These are phyloP conservation scores for Coemansia guatemalensis DNA, from an alignment of 192 early-diverging fungal species.

Conservation along the genomic window DNA sequence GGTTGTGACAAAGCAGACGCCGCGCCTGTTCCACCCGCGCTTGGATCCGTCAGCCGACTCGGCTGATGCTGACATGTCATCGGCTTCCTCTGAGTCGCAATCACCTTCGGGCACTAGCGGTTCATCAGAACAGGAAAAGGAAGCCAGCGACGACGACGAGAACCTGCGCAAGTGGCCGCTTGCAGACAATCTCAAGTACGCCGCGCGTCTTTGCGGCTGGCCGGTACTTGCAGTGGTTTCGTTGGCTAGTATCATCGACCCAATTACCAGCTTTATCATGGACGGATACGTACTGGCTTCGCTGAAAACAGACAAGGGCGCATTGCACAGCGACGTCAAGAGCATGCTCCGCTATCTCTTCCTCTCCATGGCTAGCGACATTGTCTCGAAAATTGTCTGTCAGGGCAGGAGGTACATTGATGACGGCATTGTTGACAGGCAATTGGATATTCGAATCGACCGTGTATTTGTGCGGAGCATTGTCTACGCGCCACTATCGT, in stretches of 20 bases:
- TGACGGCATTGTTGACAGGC: constrained; percentile 1
- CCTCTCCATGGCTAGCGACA: constrained; percentile 19
- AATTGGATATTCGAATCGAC: constrained; percentile 19
- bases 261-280: constrained; percentile 20
- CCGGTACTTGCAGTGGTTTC: constrained; percentile 12
- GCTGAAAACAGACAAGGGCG: constrained; percentile 14
- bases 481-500: constrained; percentile 34
- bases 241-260: constrained; percentile 20
- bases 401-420: constrained; percentile 7
- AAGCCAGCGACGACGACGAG: not conserved
- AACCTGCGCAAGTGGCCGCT: constrained; percentile 27
- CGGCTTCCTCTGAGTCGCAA: not conserved
- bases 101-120: not conserved
- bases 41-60: not conserved
- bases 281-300: constrained; percentile 24
- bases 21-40: constrained; percentile 13
- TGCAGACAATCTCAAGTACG: constrained; percentile 21
- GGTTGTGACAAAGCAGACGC: constrained; percentile 48
- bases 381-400: not conserved
- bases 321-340: not conserved
- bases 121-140: not conserved
- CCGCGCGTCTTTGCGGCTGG: constrained; percentile 21
- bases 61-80: not conserved
- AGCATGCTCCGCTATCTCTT: constrained; percentile 25
- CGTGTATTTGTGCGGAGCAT: constrained; percentile 22